Conservation (phyloP, 345 rosid species). For the Hibiscus trionum region DNA sequence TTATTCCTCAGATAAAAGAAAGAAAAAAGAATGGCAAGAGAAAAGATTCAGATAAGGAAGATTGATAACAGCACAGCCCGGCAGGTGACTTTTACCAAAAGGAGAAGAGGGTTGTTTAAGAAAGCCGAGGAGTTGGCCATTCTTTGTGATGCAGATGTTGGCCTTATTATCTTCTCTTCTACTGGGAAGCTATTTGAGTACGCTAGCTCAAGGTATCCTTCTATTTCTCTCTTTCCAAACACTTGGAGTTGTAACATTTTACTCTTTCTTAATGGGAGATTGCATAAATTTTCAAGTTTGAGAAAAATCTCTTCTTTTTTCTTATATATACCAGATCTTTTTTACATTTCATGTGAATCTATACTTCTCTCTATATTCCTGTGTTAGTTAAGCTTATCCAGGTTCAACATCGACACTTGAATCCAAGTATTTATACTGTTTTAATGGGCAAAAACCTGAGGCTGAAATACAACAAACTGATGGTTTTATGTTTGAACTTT, state of each 20-base stretch:
- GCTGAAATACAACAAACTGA: neutral
- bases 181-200: slow-evolving; percentile 61
- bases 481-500: neutral
- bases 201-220: slow-evolving; percentile 46
- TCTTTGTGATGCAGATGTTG: slow-evolving; percentile 71
- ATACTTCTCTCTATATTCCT: too few relatives aligned
- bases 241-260: neutral
- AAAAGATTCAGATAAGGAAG: slow-evolving; percentile 61
- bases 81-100: slow-evolving; percentile 64
- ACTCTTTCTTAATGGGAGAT: neutral
- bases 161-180: slow-evolving; percentile 57
- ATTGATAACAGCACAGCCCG: slow-evolving; percentile 59
- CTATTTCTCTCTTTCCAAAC: neutral
- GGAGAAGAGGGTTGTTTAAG: slow-evolving; percentile 64
- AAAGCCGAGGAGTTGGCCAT: slow-evolving; percentile 70
- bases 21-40: slow-evolving; percentile 39
- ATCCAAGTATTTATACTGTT: too few relatives aligned
- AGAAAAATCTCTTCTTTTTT: neutral
- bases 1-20: neutral
- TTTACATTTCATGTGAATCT: too few relatives aligned
- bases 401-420: too few relatives aligned
- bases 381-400: too few relatives aligned
- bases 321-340: too few relatives aligned
- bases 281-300: neutral
- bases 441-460: neutral